Base-by-base conservation (phyloP, 116 monocot species). In the Iris pallida region DNA sequence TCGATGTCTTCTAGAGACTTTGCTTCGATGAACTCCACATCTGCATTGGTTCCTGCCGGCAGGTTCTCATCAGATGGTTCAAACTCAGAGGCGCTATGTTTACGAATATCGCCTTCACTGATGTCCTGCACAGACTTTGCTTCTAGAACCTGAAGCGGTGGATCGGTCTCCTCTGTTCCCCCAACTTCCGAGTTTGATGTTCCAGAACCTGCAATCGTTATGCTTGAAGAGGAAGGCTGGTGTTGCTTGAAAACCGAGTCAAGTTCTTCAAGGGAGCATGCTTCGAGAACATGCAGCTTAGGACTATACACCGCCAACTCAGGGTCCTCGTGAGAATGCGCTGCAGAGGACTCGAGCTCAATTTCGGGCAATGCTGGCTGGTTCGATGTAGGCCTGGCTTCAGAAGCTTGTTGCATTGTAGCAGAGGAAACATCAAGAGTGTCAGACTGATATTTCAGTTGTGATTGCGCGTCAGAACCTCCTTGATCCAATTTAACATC, bases 251-350 rank as follows among this genome's bases (percentile, higher is more conserved):
- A 62, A 42, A 60, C 56, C 8, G 47, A 59, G 78, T 80, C 74
- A 63, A 83, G 65, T 61, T 80, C 85, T 63, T 82, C 80, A 57
- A 53, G 8, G 56, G 72, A 62, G 30, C 58, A 78, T 55, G 75
- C 56, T 44, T 83, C 73, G 68, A 90, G 81, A 75, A 83, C 78
- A 72, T 61, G 80, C 48, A 68, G 42, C 68, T 78, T 78, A n/a
- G 89, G 57, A 64, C 86, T 86, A 64, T 82, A 85, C 7, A 85
- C 78, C 4, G 83, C 85, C 69, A 70, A 65, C 71, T 88, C 84
- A 54, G 74, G 76, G 57, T 81, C 72, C 48, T 45, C 75, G 59
- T 4, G 18, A 59, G 53, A 72, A 57, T 30, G 4, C 55, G 12
- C 42, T 65, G 59, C 53, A n/a, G 56, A 76, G 46, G 63, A 65